Base-by-base conservation (phyloP, 2,329 filamentous ascomycete genomes). In the Colletotrichum eleusines region DNA sequence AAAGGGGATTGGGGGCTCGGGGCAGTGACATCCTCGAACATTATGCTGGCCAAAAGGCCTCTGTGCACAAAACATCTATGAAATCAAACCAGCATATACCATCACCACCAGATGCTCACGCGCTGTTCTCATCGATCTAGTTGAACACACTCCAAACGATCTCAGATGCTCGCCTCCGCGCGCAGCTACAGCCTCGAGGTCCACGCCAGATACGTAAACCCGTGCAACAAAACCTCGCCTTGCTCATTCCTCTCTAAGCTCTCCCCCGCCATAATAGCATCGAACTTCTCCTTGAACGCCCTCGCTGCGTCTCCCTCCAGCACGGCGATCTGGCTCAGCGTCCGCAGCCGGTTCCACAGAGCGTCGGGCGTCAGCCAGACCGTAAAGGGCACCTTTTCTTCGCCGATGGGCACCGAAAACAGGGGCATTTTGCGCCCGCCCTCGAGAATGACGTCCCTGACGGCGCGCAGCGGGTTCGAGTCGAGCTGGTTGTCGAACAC, bases 291-390 rank as follows among this genome's bases (percentile, higher is more conserved):
- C 67, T 83, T 82, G 55, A 88, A 86, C 51, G 82, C 80, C 66
- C 81, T 82, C 74, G 84, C 84, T 54, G 84, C 82, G 63, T 85
- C 81, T 1, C 84, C 87, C 57, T 85, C 78, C 16, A 92, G 79
- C 63, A 90, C 83, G 5, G 89, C 86, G 72, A 94, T 87, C 76
- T 93, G 91, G 75, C 90, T 92, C 68, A 94, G 80, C 16, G 91
- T 94, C 58, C 83, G 84, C 70, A 91, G 85, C 44, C 92, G 85
- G 63, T 87, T 84, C 88, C 90, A 92, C 59, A 93, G 80, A 64
- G 84, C 86, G 60, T 92, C 87, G 69, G 86, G 85, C 35, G 79
- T 82, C 68, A 92, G 77, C 84, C 85, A 88, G 1, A 88, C 84
- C 28, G 85, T 87, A 83, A 90, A 92, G 57, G 83, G 80, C 57